Conservation (phyloP, 495 filamentous ascomycete genomes). For the Hypomontagnella submonticulosa region DNA sequence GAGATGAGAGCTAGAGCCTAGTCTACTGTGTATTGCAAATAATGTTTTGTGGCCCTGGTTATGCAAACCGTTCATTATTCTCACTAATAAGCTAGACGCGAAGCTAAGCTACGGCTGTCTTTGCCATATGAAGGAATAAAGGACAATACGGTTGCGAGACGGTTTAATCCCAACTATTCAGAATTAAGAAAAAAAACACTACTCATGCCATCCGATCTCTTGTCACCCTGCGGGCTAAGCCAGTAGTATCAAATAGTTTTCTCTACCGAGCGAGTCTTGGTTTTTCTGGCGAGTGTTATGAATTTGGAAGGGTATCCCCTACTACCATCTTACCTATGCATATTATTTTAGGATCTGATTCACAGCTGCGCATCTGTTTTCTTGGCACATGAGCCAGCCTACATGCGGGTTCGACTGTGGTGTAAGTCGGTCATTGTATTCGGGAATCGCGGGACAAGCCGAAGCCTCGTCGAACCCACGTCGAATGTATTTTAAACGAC, state of each 20-base stretch:
- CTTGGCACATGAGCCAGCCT: conserved; percentile 44
- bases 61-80: conserved; percentile 42
- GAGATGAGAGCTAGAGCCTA: conserved; percentile 34
- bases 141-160: conserved; percentile 25
- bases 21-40: not conserved
- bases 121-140: conserved; percentile 22
- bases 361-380: conserved; percentile 42
- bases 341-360: conserved; percentile 47
- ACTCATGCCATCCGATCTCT: not conserved
- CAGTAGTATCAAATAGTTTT: conserved; percentile 9
- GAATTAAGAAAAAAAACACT: no score
- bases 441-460: conserved; percentile 44
- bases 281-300: conserved; percentile 23
- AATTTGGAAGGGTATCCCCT: conserved; percentile 39
- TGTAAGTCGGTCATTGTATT: conserved; percentile 47
- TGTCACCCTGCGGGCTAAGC: conserved; percentile 10
- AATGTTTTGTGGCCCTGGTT: conserved; percentile 23
- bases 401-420: conserved; percentile 44
- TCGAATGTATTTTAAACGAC: conserved; percentile 29
- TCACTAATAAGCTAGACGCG: conserved; percentile 19
- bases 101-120: conserved; percentile 9
- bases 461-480: conserved; percentile 24
- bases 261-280: conserved; percentile 34
- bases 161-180: conserved; percentile 31
- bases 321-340: conserved; percentile 40